Conservation (phyloP, 441 rosid genomes). For the Heliophila coronopifolia region DNA sequence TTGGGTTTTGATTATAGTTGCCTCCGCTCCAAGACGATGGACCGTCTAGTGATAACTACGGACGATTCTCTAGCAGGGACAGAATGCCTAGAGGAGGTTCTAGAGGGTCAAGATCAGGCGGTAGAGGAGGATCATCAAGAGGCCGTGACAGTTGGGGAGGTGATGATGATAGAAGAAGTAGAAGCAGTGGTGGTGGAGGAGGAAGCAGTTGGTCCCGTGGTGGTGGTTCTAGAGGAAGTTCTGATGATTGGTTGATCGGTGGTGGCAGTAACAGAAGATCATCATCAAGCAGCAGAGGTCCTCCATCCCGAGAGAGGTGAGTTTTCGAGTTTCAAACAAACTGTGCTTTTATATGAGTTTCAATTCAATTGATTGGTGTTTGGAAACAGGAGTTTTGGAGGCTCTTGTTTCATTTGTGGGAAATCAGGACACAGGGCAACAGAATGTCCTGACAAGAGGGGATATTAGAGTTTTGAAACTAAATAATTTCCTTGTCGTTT, state of each 20-base stretch:
- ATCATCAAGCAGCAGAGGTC: slow-evolving; percentile 51
- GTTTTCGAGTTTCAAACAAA: background rate
- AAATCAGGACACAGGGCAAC: slow-evolving; percentile 83
- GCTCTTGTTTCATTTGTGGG: slow-evolving; percentile 82
- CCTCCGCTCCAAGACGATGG: slow-evolving; percentile 93
- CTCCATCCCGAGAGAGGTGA: slow-evolving; percentile 59
- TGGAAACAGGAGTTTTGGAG: slow-evolving; percentile 59
- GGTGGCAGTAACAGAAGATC: slow-evolving; percentile 36
- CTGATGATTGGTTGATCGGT: slow-evolving; percentile 73
- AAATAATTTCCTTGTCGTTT: too few relatives aligned
- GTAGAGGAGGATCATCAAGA: slow-evolving; percentile 41
- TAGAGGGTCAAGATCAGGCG: slow-evolving; percentile 29
- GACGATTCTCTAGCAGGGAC: slow-evolving; percentile 72
- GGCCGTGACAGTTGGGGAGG: slow-evolving; percentile 52
- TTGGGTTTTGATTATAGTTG: slow-evolving; percentile 39
- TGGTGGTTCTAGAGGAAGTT: slow-evolving; percentile 44
- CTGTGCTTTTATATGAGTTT: too few relatives aligned
- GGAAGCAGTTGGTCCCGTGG: slow-evolving; percentile 48
- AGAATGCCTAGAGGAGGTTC: slow-evolving; percentile 42
- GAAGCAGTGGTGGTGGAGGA: slow-evolving; percentile 32
- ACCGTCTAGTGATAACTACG: slow-evolving; percentile 74
- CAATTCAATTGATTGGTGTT: background rate
- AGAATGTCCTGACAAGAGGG: slow-evolving; percentile 64
- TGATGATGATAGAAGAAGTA: slow-evolving; percentile 53
- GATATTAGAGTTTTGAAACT: too few relatives aligned